Percentiles rank a stretch among this genome's conserved stretches.
Evolutionary conservation across 148 eudicot species (phyloP).

Genomic region (Nepenthes mirabilis): DNA sequence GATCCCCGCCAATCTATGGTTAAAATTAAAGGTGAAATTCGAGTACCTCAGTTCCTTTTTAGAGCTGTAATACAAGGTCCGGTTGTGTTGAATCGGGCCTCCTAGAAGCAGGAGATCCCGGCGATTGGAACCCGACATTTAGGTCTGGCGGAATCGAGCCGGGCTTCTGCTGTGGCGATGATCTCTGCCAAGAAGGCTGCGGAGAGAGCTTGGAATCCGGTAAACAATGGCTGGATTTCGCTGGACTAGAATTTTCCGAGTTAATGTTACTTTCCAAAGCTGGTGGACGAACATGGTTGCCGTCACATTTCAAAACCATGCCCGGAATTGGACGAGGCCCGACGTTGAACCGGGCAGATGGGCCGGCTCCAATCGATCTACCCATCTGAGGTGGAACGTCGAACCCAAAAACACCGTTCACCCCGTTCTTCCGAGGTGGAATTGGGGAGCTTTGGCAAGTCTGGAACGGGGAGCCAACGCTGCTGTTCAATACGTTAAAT

Average conservation of each 20-base stretch:
- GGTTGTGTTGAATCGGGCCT: not conserved
- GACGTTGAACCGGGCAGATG: conserved; percentile 1
- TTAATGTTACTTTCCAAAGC: not conserved
- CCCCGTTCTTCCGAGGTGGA: conserved; percentile 18
- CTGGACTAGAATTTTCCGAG: conserved; percentile 2
- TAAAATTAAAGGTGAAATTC: not conserved
- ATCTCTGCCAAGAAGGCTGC: conserved; percentile 2
- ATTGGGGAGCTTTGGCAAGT: conserved; percentile 12
- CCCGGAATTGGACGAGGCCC: conserved; percentile 6
- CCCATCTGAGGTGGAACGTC: conserved; percentile 16
- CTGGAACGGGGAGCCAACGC: conserved; percentile 6
- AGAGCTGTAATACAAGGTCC: not conserved
- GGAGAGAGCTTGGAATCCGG: not conserved
- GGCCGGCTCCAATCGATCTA: conserved; percentile 12
- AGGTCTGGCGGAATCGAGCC: too few species aligned
- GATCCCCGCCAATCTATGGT: not conserved
- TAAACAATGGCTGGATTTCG: conserved; percentile 8
- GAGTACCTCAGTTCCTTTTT: not conserved
- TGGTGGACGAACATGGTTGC: not conserved
- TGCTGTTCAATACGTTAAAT: conserved; percentile 6
- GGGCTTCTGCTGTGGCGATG: not conserved
- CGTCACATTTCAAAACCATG: conserved; percentile 7
- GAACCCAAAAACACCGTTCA: conserved; percentile 18
- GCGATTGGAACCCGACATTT: not conserved
- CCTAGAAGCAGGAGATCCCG: not conserved